phyloP scores from a whole-genome alignment of 148 eudicot genomes.

The Talinum fruticosum region DNA sequence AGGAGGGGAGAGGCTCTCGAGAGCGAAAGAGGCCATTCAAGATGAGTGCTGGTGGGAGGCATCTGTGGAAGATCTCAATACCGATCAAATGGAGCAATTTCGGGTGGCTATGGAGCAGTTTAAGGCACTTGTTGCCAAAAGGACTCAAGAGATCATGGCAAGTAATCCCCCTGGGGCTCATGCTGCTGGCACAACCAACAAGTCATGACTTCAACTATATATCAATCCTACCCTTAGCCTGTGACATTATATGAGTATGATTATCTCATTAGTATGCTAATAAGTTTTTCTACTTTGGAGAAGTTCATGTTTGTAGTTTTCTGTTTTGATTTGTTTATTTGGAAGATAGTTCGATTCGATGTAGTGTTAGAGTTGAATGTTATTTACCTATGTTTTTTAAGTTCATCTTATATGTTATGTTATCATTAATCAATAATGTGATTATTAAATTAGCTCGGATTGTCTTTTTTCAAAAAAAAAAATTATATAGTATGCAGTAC shows the following conservation, averaged over 20 bases:
- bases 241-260: too few relatives aligned
- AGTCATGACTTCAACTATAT: neutral
- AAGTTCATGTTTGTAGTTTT: neutral
- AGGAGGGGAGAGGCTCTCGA: neutral
- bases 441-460: too few relatives aligned
- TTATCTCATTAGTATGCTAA: too few relatives aligned
- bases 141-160: neutral
- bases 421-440: too few relatives aligned
- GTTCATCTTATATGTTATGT: too few relatives aligned
- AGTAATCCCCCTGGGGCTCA: neutral
- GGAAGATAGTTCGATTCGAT: neutral
- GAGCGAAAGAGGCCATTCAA: neutral
- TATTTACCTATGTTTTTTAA: too few relatives aligned
- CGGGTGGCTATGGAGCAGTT: neutral
- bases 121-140: neutral
- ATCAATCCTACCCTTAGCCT: neutral
- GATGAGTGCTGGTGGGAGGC: neutral
- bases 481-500: too few relatives aligned
- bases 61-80: neutral
- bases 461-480: too few relatives aligned
- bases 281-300: neutral
- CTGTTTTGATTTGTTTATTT: too few relatives aligned
- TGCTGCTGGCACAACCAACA: neutral
- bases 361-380: too few relatives aligned
- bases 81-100: neutral